Evolutionary conservation across 2,329 filamentous ascomycete genomes (phyloP).

Genomic region (Arthrinium phaeospermum): DNA sequence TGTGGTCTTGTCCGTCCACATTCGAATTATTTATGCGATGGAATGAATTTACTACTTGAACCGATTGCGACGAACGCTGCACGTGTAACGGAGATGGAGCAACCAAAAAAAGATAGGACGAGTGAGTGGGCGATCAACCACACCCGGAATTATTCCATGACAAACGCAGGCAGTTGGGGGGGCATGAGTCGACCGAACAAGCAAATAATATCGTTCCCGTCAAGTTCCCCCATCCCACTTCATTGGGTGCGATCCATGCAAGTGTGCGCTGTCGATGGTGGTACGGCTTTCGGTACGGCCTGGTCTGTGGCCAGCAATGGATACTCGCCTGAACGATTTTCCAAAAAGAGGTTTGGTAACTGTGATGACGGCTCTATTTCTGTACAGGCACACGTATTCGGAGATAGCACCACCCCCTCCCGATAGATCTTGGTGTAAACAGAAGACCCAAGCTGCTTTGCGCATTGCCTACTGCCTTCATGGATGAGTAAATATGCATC

Average conservation of each 20-base stretch:
- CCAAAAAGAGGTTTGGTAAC: neutral
- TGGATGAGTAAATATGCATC: neutral
- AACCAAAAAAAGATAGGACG: neutral
- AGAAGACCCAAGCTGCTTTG: neutral
- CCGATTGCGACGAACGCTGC: neutral
- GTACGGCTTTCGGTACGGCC: neutral
- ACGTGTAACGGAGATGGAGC: neutral
- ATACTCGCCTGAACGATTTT: neutral
- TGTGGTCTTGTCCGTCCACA: neutral
- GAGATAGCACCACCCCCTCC: neutral
- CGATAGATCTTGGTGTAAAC: neutral
- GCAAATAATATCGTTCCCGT: slow-evolving; percentile 14
- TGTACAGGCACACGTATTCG: neutral
- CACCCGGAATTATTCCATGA: neutral
- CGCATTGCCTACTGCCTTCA: neutral
- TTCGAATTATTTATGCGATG: neutral
- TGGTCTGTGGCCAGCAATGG: neutral
- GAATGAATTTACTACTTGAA: neutral
- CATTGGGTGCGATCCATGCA: slow-evolving; percentile 15
- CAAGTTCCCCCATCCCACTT: neutral
- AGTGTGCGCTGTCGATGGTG: slow-evolving; percentile 16
- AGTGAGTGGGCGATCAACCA: neutral
- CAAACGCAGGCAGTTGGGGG: neutral
- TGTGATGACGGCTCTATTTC: slow-evolving; percentile 4
- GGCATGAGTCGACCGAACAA: neutral